Base-by-base conservation (phyloP, 2,329 filamentous ascomycete genomes). In the Beauveria bassiana region DNA sequence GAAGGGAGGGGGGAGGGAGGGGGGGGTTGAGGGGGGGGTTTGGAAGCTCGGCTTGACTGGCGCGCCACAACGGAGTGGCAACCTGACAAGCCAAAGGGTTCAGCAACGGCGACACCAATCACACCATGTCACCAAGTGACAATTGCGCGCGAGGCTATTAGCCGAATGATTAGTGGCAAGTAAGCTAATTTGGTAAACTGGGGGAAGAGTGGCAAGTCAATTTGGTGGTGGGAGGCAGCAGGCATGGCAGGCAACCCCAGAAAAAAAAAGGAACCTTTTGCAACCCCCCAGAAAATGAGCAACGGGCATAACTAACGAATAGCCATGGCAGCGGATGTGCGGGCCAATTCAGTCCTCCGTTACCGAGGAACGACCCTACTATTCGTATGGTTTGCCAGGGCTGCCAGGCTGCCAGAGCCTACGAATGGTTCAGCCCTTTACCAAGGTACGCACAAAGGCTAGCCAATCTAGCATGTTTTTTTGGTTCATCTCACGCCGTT, bases 311-410 rank as follows among this genome's bases (percentile, higher is more conserved):
- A n/a, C n/a, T n/a, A n/a, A n/a, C 2, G 9, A 31, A 10, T 31
- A 31, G 38, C 28, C 24, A 38, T 20, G 20, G 49, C 26, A 14
- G 22, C 59, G 59, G 59, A 61, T 28, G 26, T 22, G 22, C 60
- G 53, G 60, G 60, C 53, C 42, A 62, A 62, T 62, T 58, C 58
- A 52, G 43, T 28, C 45, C 26, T 58, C 60, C 53, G 53, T 62
- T n/a, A 24, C 60, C 60, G 60, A 62, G 60, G 60, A 43, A 49
- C 16, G 5, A 18, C 38, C 42, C n/a, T 34, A n/a, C n/a, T n/a
- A n/a, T n/a, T n/a, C n/a, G n/a, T n/a, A n/a, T n/a, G n/a, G n/a
- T n/a, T n/a, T n/a, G n/a, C n/a, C n/a, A n/a, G n/a, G n/a, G n/a
- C n/a, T n/a, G 22, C 26, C 12, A 57, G 26, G 18, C 7, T 20